Evolutionary conservation across 192 early-diverging fungal genomes (phyloP), one percentile per base, ranked within the genome.

Genomic region (Linnemannia exigua): DNA sequence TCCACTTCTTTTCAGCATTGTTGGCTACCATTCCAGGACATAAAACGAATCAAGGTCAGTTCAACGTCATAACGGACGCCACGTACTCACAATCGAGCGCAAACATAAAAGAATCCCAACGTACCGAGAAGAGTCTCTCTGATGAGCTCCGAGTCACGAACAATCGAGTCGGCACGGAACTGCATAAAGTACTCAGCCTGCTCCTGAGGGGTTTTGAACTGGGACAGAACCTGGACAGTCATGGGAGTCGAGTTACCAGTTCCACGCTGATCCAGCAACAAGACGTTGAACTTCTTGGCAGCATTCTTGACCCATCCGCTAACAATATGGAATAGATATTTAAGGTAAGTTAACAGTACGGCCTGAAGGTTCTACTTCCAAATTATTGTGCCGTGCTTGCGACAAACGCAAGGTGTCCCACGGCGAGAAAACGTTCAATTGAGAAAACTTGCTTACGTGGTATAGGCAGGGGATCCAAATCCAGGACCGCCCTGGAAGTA

Each of bases 151-250:
- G 91, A 92, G 78, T 95, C 94, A 25, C 89, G 88, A 28, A 95
- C 92, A 61, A 95, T 95, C 58, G 87, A 92, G 75, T 95, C 94
- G 5, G 94, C 94, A 52, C 94, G 89, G 79, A 95, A 95, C 66
- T 91, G 83, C 67, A 88, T 91, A 46, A 93, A 85, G 70, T 95
- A 93, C 22, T 92, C 87, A 4, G 90, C 90, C 72, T 94, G 92
- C 14, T 88, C 92, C 35, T 91, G 88, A 41, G 91, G 87, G 1
- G 90, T 85, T 16, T 88, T 72, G 70, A 91, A 90, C 31, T 82
- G 76, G 0, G 87, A 89, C 0, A 95, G 84, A 3, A 82, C 82
- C 37, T 87, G 87, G 19, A 90, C 88, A 6, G 89, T 91, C 46
- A 95, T 89, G 25, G 92, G 80, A 19, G 91, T 87, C 20, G 94